Base-by-base conservation (phyloP, 2,329 filamentous ascomycete genomes). In the Chlorencoelia australis region DNA sequence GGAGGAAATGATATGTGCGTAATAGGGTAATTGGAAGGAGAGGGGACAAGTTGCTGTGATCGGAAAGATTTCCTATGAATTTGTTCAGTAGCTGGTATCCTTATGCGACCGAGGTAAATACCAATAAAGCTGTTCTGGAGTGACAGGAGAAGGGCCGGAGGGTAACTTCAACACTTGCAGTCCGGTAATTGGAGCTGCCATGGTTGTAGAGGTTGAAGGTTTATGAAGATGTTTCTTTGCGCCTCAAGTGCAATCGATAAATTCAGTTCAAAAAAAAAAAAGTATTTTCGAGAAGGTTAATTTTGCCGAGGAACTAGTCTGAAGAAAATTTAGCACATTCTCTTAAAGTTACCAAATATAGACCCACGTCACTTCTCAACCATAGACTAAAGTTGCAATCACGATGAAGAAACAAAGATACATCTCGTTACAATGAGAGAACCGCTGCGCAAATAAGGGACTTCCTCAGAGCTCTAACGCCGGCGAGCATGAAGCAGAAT, bases 21-120 rank as follows among this genome's bases (percentile, higher is more conserved):
- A 53, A 98, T 76, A 30, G 86, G 82, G 46, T 91, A 86, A 46
- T 88, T 40, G 15, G 37, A 31, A 29, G 37, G 87, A 45, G 89
- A 94, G 30, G 91, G 84, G 44, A 96, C 79, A 43, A 89, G 78
- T 40, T 94, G 76, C 48, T 88, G 84, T 50, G 88, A 91, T 64
- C 85, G 87, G 68, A 98, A 98, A 9, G 82, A 81, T 57, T 82
- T 82, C 93, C 93, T 98, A 69, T 96, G 96, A 48, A 80, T 75
- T 64, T 96, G 88, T 66, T 98, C n/a, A n/a, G n/a, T n/a, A n/a
- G n/a, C n/a, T n/a, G n/a, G n/a, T n/a, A n/a, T n/a, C n/a, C n/a
- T n/a, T n/a, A n/a, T 88, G 84, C 50, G 88, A 91, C 64, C 85
- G 87, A 68, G 96, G 98, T 9, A 82, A 81, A 57, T 82, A 82